phyloP scores from a whole-genome alignment of 2,329 filamentous ascomycete species.

The Ophiostoma sp. region DNA sequence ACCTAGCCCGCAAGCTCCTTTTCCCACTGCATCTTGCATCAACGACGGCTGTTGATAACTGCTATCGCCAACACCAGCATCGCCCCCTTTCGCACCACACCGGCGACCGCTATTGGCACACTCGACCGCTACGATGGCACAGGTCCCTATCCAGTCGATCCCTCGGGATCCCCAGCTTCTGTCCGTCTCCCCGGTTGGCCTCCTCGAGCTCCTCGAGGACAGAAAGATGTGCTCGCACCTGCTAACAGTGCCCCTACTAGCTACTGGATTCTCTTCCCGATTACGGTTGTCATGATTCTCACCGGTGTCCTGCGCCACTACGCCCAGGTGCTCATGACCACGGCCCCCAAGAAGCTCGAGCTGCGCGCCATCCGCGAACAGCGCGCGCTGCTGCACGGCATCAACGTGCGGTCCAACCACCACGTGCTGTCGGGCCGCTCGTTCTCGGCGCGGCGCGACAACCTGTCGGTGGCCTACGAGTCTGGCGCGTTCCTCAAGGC shows the following conservation, averaged over 20 bases:
- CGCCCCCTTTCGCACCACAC: slow-evolving; percentile 4
- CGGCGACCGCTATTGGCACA: not conserved
- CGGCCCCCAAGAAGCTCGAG: slow-evolving; percentile 74
- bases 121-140: slow-evolving; percentile 61
- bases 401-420: slow-evolving; percentile 78
- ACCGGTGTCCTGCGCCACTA: slow-evolving; percentile 96
- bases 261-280: slow-evolving; percentile 98
- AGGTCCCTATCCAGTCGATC: slow-evolving; percentile 87
- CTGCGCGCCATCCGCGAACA: slow-evolving; percentile 77
- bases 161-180: slow-evolving; percentile 97
- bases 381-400: slow-evolving; percentile 73
- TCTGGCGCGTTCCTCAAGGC: slow-evolving; percentile 85
- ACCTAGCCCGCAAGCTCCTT: slow-evolving; percentile 16
- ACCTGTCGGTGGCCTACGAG: slow-evolving; percentile 74
- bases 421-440: slow-evolving; percentile 70
- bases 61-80: slow-evolving; percentile 16
- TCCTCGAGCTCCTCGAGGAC: not conserved
- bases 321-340: slow-evolving; percentile 83
- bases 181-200: slow-evolving; percentile 51
- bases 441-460: slow-evolving; percentile 75
- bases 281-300: slow-evolving; percentile 95
- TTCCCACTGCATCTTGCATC: slow-evolving; percentile 10
- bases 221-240: not conserved
- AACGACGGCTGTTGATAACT: slow-evolving; percentile 5
- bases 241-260: slow-evolving; percentile 43